phyloP scores from a whole-genome alignment of 2,329 filamentous ascomycete genomes.

The Lasiodiplodia gonubiensis region DNA sequence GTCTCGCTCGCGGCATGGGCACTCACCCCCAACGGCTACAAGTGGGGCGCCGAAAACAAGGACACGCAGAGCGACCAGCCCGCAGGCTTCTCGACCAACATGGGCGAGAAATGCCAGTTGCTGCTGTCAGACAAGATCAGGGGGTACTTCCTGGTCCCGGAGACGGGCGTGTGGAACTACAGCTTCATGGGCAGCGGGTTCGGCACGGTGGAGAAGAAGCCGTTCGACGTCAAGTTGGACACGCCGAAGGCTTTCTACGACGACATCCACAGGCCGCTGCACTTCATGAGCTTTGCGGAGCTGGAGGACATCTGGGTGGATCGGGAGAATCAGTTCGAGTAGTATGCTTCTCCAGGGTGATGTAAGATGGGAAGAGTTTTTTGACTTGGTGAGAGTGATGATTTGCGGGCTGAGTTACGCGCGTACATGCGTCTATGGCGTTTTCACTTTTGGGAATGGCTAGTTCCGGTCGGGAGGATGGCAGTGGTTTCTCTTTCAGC shows the following conservation, averaged over 20 bases:
- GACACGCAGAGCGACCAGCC: slow-evolving; percentile 92
- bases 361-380: not conserved
- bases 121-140: slow-evolving; percentile 90
- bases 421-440: not conserved
- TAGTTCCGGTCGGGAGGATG: not conserved
- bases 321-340: slow-evolving; percentile 90
- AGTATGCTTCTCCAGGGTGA: not conserved
- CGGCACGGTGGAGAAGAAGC: slow-evolving; percentile 85
- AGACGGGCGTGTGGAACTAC: slow-evolving; percentile 93
- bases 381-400: not conserved
- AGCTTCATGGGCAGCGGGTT: slow-evolving; percentile 96
- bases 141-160: slow-evolving; percentile 95
- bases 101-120: slow-evolving; percentile 95
- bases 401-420: not conserved
- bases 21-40: slow-evolving; percentile 88
- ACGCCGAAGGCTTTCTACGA: slow-evolving; percentile 88
- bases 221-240: slow-evolving; percentile 90
- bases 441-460: not conserved
- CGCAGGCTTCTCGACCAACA: slow-evolving; percentile 86
- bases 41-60: slow-evolving; percentile 96
- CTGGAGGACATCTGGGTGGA: slow-evolving; percentile 97
- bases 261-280: slow-evolving; percentile 86
- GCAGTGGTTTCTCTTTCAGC: not conserved
- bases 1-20: slow-evolving; percentile 95
- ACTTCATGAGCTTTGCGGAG: slow-evolving; percentile 98